A percentile compares a stretch with the other conserved stretches of the same genome.
phyloP scores from a whole-genome alignment of 2,329 filamentous ascomycete species.

The Pseudocercospora fijiensis region DNA sequence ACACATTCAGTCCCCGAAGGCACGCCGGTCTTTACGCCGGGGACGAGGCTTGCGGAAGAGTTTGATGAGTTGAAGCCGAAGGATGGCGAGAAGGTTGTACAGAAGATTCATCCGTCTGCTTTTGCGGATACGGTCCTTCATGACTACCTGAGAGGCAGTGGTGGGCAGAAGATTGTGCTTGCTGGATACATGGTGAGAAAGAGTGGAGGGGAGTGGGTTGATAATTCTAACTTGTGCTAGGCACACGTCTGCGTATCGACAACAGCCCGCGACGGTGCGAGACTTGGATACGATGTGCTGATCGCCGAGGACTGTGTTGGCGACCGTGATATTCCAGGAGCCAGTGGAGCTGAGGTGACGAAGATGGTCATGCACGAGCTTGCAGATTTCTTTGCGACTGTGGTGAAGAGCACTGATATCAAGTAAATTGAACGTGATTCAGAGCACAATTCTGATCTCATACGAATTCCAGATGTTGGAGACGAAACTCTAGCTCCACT shows the following conservation, averaged over 20 bases:
- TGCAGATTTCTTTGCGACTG: constrained; percentile 59
- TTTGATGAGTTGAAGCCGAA: constrained; percentile 60
- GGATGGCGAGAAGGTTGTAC: constrained; percentile 57
- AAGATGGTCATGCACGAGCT: constrained; percentile 59
- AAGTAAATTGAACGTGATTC: constrained; percentile 41
- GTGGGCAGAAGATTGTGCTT: constrained; percentile 60
- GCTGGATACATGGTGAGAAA: constrained; percentile 55
- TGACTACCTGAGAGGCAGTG: constrained; percentile 52
- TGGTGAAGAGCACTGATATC: constrained; percentile 55
- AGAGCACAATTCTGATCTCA: neutral
- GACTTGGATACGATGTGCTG: constrained; percentile 64
- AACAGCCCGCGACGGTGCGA: constrained; percentile 60
- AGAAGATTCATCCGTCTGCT: constrained; percentile 58
- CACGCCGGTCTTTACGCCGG: constrained; percentile 65
- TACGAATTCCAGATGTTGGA: neutral
- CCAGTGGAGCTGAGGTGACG: constrained; percentile 55
- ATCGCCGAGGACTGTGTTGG: constrained; percentile 63
- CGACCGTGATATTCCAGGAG: constrained; percentile 65
- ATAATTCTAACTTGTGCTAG: constrained; percentile 34
- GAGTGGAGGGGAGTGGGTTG: neutral
- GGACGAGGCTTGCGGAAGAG: constrained; percentile 59
- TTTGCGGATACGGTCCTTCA: constrained; percentile 63
- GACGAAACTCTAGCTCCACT: neutral
- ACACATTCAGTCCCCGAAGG: constrained; percentile 59
- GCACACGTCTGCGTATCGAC: constrained; percentile 65